Evolutionary conservation across 352 stramenopile species (phyloP).

Genomic region (Globisporangium splendens): DNA sequence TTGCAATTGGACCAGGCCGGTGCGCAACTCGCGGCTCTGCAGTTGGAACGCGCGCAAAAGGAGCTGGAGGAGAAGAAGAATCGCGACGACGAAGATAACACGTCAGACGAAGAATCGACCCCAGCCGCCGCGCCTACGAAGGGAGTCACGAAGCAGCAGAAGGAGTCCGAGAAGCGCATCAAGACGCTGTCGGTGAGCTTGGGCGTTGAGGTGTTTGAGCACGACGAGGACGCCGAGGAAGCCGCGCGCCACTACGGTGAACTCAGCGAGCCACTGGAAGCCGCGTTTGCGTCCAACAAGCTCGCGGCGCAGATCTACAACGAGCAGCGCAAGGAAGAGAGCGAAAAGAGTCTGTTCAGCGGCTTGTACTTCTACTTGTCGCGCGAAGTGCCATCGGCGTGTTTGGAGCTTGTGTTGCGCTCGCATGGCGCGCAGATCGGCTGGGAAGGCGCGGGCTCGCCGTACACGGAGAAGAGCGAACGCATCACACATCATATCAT

Average conservation of each 20-base stretch:
- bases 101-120: conserved; percentile 22
- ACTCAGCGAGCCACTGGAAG: conserved; percentile 91
- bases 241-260: conserved; percentile 68
- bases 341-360: conserved; percentile 76
- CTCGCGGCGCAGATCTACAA: conserved; percentile 75
- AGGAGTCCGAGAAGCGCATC: conserved; percentile 86
- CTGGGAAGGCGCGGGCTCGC: conserved; percentile 93
- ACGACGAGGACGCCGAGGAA: conserved; percentile 77
- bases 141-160: conserved; percentile 61
- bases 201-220: conserved; percentile 34
- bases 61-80: conserved; percentile 26
- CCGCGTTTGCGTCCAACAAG: conserved; percentile 78
- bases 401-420: conserved; percentile 95
- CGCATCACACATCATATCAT: conserved; percentile 98
- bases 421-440: conserved; percentile 94
- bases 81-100: conserved; percentile 24
- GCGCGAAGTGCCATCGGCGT: conserved; percentile 93
- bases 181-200: conserved; percentile 56
- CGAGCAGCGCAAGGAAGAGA: conserved; percentile 78
- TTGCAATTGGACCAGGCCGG: conserved; percentile 74
- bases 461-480: conserved; percentile 87
- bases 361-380: conserved; percentile 90
- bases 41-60: conserved; percentile 55
- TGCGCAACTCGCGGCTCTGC: conserved; percentile 60
- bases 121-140: conserved; percentile 6